phyloP scores from a whole-genome alignment of 306 rosid species.

The Begonia loranthoides region DNA sequence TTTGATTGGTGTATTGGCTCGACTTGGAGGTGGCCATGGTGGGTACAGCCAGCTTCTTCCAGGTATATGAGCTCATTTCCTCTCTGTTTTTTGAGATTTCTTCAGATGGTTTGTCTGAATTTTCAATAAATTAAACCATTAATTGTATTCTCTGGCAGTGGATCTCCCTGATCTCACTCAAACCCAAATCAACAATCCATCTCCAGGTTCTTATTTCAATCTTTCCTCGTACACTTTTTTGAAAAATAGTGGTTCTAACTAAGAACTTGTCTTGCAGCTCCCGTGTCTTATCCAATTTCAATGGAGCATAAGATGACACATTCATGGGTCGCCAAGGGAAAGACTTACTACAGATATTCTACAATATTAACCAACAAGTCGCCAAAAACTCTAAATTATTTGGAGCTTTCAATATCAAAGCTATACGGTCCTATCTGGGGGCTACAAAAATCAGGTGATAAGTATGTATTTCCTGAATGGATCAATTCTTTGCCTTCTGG shows the following conservation, averaged over 20 bases:
- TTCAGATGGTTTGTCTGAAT: too few relatives aligned
- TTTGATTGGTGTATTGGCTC: constrained; percentile 70
- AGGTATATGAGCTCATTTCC: constrained; percentile 27
- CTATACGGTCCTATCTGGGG: constrained; percentile 98
- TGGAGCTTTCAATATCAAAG: constrained; percentile 51
- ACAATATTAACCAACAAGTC: constrained; percentile 73
- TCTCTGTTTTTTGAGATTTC: too few relatives aligned
- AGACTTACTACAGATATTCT: constrained; percentile 75
- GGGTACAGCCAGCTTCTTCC: constrained; percentile 83
- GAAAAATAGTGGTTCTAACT: constrained; percentile 7
- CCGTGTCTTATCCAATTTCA: constrained; percentile 47
- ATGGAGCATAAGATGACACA: constrained; percentile 52
- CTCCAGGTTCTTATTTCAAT: constrained; percentile 36
- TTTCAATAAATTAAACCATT: too few relatives aligned
- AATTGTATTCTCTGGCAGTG: constrained; percentile 24
- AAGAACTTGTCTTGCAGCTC: constrained; percentile 27
- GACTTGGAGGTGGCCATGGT: constrained; percentile 50
- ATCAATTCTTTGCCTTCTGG: constrained; percentile 55
- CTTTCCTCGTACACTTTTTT: too few relatives aligned
- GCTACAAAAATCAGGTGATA: constrained; percentile 43
- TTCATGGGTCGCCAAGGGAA: constrained; percentile 65
- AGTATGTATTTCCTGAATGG: constrained; percentile 80
- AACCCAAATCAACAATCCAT: constrained; percentile 36
- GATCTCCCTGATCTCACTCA: constrained; percentile 37
- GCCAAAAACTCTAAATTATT: constrained; percentile 34